Evolutionary conservation across 176 grass and related monocot genomes (phyloP).

Genomic region (Tillandsia leiboldiana): DNA sequence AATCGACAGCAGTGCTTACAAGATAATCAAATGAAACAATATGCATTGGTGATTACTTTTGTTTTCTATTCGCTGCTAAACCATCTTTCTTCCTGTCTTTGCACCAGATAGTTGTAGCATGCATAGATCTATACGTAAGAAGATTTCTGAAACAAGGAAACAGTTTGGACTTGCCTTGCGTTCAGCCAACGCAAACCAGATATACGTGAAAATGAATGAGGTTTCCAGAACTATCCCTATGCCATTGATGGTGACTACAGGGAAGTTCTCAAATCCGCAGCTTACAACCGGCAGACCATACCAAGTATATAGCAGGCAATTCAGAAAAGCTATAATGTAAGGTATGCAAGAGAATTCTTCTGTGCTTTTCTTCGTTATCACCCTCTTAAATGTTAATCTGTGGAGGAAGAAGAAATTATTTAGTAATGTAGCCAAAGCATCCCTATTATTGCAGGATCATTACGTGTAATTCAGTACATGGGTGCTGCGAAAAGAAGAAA

Average conservation of each 20-base stretch:
- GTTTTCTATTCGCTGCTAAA: background rate
- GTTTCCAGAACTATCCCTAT: constrained; percentile 41
- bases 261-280: constrained; percentile 53
- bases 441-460: background rate
- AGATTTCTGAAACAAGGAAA: background rate
- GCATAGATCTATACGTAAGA: background rate
- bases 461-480: constrained; percentile 28
- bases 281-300: constrained; percentile 62
- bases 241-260: constrained; percentile 31
- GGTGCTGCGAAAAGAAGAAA: constrained; percentile 59
- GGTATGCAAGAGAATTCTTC: constrained; percentile 69
- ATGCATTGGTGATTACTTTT: no score
- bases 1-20: no score
- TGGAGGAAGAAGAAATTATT: constrained; percentile 8
- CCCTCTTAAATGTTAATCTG: constrained; percentile 64
- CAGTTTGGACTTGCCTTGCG: constrained; percentile 35
- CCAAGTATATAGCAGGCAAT: constrained; percentile 51
- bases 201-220: constrained; percentile 56
- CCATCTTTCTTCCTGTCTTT: background rate
- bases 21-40: no score
- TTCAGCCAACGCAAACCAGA: constrained; percentile 47
- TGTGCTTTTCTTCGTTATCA: constrained; percentile 53
- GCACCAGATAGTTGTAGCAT: no score
- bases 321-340: constrained; percentile 43
- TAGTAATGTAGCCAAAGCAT: background rate